Percentiles rank a stretch among this genome's conserved stretches.
These are phyloP conservation scores for Myrmaecium sp. DNA, from an alignment of 2,329 filamentous ascomycete genomes.

Conservation along the genomic window DNA sequence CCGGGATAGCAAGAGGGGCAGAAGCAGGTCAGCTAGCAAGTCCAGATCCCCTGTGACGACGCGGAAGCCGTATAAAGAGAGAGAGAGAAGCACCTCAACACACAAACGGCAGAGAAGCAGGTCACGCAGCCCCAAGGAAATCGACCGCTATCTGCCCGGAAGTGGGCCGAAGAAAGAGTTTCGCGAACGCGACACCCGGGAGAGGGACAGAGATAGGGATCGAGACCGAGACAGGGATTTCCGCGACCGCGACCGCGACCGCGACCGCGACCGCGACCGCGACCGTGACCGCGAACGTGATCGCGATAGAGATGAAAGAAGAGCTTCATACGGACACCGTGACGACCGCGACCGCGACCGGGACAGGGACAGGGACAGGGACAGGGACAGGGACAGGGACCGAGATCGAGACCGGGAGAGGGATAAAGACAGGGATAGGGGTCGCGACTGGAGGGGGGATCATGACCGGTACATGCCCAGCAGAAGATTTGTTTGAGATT, in stretches of 20 bases:
- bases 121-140: conserved; percentile 19
- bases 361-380: conserved; percentile 7
- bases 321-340: conserved; percentile 5
- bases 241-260: conserved; percentile 6
- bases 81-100: not conserved
- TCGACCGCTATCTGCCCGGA: conserved; percentile 20
- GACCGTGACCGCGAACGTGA: conserved; percentile 25
- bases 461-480: conserved; percentile 25
- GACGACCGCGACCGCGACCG: conserved; percentile 2
- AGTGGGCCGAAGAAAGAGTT: conserved; percentile 5
- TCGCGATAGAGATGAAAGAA: conserved; percentile 13
- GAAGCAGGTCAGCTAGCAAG: too few species aligned
- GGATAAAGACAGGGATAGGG: conserved; percentile 12
- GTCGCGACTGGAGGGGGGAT: conserved; percentile 16
- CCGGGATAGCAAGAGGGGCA: too few species aligned
- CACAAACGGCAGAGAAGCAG: too few species aligned
- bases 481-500: conserved; percentile 7
- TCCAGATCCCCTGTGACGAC: conserved; percentile 8
- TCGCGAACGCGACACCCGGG: conserved; percentile 10
- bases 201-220: conserved; percentile 14
- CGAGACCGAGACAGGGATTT: conserved; percentile 1
- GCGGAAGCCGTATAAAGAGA: conserved; percentile 8
- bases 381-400: conserved; percentile 17
- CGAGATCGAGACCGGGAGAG: conserved; percentile 19
- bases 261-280: conserved; percentile 16